Evolutionary conservation across 805 yeast genomes (phyloP), one percentile per base, ranked within the genome.

Genomic region (Yarrowia osloensis): DNA sequence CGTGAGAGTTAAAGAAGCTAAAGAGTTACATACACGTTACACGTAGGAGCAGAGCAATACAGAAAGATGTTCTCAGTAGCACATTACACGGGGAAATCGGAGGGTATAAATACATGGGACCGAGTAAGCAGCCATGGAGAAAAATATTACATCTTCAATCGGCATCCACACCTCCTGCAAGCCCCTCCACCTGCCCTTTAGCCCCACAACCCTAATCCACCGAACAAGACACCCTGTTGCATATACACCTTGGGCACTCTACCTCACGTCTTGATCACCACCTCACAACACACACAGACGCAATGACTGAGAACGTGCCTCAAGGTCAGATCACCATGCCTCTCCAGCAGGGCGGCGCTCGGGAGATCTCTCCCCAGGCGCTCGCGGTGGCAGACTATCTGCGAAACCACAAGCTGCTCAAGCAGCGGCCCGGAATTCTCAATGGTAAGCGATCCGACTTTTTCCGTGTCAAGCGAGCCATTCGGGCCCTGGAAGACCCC

Each of bases 381-480:
- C 70, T 87, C 57, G 88, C 88, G 19, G 78, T 94, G 52, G 97
- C 96, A 44, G 82, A 84, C 65, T 89, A 81, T 69, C 80, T 93
- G 69, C 86, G 94, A 69, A 84, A 85, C 71, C 84, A 89, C 76
- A 75, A 80, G 37, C 77, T 79, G n/a, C 81, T 94, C 70, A 95
- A 94, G 74, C 89, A 88, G 77, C 86, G 99, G 73, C 84, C 85
- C 69, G 98, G 98, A 15, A 76, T 88, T n/a, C 80, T 88, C 66
- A 87, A 88, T 72, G 87, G 88, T 67, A 84, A 84, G 70, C 86
- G 86, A 57, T 83, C 85, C 39, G 97, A 91, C 68, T 92, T 95
- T 77, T 95, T 94, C 83, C 83, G 96, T 71, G 75, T 82, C 76
- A 94, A 94, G 77, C 85, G 99, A 73, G 88, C 91, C 49, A 79